Base-by-base conservation (phyloP, 768 basidiomycete genomes). In the Phaeolepiota aurea region DNA sequence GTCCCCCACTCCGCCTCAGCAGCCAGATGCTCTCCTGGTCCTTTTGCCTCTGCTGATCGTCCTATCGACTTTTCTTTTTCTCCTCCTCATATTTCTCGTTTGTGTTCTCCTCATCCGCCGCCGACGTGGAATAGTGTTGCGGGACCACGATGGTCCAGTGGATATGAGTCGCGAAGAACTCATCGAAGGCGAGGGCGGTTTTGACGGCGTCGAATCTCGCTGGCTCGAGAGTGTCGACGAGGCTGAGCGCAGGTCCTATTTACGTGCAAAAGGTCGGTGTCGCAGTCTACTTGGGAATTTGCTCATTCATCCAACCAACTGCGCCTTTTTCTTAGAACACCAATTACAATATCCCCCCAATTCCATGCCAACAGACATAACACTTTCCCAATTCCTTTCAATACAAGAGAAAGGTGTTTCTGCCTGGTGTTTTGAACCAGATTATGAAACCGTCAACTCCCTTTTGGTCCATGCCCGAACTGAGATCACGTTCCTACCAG, bases 361-460 rank as follows among this genome's bases (percentile, higher is more conserved):
- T 56, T 98, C 96, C n/a, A 71, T 85, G 32, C 89, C 93, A 16
- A 93, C 94, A 38, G 96, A 99, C 60, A 98, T 99, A 62, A 99
- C 94, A 1, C 71, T 99, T 40, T 94, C 94, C 5, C 96, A 99
- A 55, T 98, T 98, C 64, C 80, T 99, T 15, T 92, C 93, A 19
- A 99, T 99, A 43, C 96, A 99, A 58, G 96, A 99, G 65, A 99
- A 99, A 56, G 96, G 96, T 49, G 94, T 99, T 33, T 94, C 93
- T 19, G 96, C 96, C 13, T 99, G 96, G 96, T 92, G 82, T 28
- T 99, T 99, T 56, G 96, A 99, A 59, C 96, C 96, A 23, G 96
- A 98, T 59, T 97, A 93, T 57, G 93, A 98, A 62, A 84, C 89
- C 40, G 79, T 92, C 57, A 84, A 87, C 48, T 90, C 88, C 5